Percentiles rank a stretch among this genome's conserved stretches.
phyloP scores from a whole-genome alignment of 495 filamentous ascomycete species.

The Tuber brumale region DNA sequence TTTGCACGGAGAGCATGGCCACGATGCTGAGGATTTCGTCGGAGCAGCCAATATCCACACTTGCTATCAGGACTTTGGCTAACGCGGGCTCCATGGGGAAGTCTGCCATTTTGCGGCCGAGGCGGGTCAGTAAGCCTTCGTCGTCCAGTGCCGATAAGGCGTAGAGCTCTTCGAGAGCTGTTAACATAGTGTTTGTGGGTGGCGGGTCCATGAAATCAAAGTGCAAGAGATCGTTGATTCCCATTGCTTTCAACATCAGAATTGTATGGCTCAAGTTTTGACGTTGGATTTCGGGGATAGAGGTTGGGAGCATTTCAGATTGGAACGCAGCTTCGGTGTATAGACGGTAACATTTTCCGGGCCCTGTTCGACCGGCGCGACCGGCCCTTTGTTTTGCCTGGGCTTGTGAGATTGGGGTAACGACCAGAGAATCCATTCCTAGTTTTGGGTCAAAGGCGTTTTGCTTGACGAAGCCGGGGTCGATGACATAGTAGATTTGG shows the following conservation, averaged over 20 bases:
- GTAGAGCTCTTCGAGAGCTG: conserved; percentile 90
- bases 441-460: conserved; percentile 95
- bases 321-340: conserved; percentile 96
- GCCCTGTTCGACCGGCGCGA: conserved; percentile 86
- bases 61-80: conserved; percentile 82
- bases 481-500: conserved; percentile 93
- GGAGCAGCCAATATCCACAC: conserved; percentile 77
- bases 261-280: conserved; percentile 93
- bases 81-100: conserved; percentile 77
- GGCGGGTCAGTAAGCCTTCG: conserved; percentile 85
- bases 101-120: conserved; percentile 95
- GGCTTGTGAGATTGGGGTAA: conserved; percentile 93
- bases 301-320: conserved; percentile 92
- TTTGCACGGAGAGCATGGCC: conserved; percentile 81
- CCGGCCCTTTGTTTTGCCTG: conserved; percentile 93
- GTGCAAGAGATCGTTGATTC: conserved; percentile 92
- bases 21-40: conserved; percentile 94
- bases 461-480: conserved; percentile 96
- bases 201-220: conserved; percentile 99
- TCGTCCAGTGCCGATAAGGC: conserved; percentile 88
- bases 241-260: conserved; percentile 98
- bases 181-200: conserved; percentile 95
- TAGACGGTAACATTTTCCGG: conserved; percentile 90
- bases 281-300: conserved; percentile 92
- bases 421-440: conserved; percentile 92